These are phyloP conservation scores for Saturnispora halmiae DNA, from an alignment of 805 yeast genomes.

Conservation along the genomic window DNA sequence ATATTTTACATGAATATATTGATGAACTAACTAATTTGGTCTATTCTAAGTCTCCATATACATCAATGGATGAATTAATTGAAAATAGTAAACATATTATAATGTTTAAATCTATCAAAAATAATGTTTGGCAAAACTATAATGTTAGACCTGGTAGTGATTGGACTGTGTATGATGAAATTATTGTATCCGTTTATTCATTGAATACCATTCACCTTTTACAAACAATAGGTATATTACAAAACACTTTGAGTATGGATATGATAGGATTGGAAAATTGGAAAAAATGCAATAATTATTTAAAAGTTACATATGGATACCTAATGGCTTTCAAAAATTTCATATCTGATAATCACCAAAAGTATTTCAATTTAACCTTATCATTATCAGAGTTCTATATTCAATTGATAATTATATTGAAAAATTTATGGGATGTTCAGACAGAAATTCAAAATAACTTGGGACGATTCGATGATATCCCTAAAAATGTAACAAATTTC, in stretches of 20 bases:
- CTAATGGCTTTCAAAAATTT: conserved; percentile 14
- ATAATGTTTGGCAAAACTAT: conserved; percentile 16
- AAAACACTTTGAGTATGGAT: conserved; percentile 6
- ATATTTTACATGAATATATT: conserved; percentile 20
- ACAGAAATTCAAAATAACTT: conserved; percentile 16
- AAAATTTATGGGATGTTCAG: conserved; percentile 16
- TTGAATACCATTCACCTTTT: conserved; percentile 15
- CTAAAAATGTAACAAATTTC: conserved; percentile 17
- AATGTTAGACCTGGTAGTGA: neutral
- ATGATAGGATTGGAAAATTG: conserved; percentile 15
- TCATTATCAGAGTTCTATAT: conserved; percentile 17
- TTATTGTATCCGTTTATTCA: conserved; percentile 16
- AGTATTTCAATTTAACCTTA: conserved; percentile 12
- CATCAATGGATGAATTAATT: conserved; percentile 13
- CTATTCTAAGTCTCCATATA: neutral
- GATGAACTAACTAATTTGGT: conserved; percentile 17
- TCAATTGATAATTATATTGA: conserved; percentile 21
- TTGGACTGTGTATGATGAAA: conserved; percentile 20
- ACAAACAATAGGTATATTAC: conserved; percentile 15
- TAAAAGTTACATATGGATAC: conserved; percentile 18
- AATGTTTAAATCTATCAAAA: neutral
- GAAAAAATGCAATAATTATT: conserved; percentile 19
- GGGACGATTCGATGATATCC: conserved; percentile 23
- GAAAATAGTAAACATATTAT: neutral
- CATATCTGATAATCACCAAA: conserved; percentile 7